These are phyloP conservation scores for Fusarium paranaense DNA, from an alignment of 2,329 filamentous ascomycete species.

Conservation along the genomic window DNA sequence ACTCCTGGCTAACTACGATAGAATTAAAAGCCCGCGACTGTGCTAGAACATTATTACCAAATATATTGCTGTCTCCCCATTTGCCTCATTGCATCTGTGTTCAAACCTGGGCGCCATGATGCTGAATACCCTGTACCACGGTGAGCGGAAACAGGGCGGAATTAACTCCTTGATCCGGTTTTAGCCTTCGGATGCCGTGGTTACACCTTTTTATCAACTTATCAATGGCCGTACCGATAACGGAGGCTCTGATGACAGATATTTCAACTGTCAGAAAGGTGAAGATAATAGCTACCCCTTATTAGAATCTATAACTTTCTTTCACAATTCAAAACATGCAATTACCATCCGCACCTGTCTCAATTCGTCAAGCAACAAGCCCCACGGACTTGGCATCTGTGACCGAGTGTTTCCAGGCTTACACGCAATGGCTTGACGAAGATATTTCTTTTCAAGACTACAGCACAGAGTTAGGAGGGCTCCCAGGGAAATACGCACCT, in stretches of 20 bases:
- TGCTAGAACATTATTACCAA: not conserved
- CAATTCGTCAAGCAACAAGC: conserved; percentile 38
- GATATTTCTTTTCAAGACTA: conserved; percentile 46
- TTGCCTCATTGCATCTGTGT: not conserved
- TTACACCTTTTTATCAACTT: not conserved
- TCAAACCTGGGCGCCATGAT: too few relatives aligned
- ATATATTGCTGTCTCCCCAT: not conserved
- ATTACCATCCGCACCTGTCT: not conserved
- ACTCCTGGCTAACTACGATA: too few relatives aligned
- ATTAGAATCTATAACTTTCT: too few relatives aligned
- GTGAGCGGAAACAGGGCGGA: not conserved
- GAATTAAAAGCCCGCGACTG: too few relatives aligned
- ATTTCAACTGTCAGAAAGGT: not conserved
- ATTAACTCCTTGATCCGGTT: not conserved
- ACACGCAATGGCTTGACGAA: conserved; percentile 42
- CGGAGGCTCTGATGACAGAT: not conserved
- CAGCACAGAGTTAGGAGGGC: conserved; percentile 30
- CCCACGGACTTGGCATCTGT: conserved; percentile 32
- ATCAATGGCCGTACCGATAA: not conserved
- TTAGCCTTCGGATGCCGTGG: not conserved
- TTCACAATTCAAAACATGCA: not conserved
- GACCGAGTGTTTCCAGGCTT: conserved; percentile 39
- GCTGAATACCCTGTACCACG: not conserved
- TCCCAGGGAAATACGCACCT: conserved; percentile 44
- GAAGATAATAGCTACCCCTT: not conserved